Evolutionary conservation across 768 basidiomycete genomes (phyloP), one percentile per base, ranked within the genome.

Genomic region (Tylopilus balloui): DNA sequence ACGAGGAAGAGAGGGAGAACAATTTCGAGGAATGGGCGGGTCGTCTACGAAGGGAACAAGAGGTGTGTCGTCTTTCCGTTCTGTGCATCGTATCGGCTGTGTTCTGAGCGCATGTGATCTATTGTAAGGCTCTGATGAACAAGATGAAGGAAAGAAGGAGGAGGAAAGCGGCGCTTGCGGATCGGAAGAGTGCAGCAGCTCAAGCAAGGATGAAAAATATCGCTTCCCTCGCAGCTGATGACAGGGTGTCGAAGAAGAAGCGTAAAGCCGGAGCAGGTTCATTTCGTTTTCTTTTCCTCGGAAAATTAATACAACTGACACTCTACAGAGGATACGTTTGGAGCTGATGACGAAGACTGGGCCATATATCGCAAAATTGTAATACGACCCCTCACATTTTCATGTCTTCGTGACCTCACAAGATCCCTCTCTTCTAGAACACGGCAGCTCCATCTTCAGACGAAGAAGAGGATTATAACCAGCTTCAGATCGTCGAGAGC

Each of bases 171-270:
- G 92, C 92, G 13, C 70, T 98, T 40, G 84, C 77, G 24, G 93
- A 99, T 65, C 73, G 96, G 44, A 96, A 97, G 71, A 92, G 91
- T 56, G 91, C 94, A 12, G 94, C 92, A 15, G 85, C 94, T 0
- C 96, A 98, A 67, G 89, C 87, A 25, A 73, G 94, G 55, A 96
- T 97, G 95, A 95, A 95, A 72, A 89, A 80, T 53, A 96, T 99
- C 29, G 92, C 95, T 1, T 86, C 81, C 39, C 73, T 99, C 32
- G 95, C 96, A 0, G 84, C 84, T 2, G 96, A 98, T 51, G 88
- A 91, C 36, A 78, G 84, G 3, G 77, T 86, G 12, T 73, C 85
- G 2, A 91, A 88, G 70, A 92, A 89, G 74, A 87, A 88, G 64
- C 81, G 88, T 45, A 93, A 90, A 71, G 84, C 73, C 7, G 84